A percentile compares a stretch with the other conserved stretches of the same genome.
Conservation (phyloP, 2,329 filamentous ascomycete species). For the Aspergillus hiratsukae region DNA sequence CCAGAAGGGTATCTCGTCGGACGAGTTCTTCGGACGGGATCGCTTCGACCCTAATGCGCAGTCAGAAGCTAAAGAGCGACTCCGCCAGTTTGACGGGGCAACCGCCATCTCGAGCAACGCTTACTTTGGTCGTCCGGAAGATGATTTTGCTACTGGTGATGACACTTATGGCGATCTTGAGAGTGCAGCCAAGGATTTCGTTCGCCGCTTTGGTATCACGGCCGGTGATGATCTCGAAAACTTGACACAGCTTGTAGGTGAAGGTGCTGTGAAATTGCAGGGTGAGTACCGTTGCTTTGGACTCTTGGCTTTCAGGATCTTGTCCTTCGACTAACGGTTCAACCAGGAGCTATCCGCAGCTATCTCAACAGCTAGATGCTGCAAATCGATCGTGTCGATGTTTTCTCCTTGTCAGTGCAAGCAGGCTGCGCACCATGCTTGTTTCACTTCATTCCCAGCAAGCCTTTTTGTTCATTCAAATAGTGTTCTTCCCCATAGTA, state of each 20-base stretch:
- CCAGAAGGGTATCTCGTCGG: slow-evolving; percentile 95
- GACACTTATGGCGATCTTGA: slow-evolving; percentile 87
- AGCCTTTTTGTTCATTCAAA: neutral
- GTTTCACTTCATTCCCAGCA: neutral
- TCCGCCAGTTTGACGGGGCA: slow-evolving; percentile 91
- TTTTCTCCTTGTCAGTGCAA: neutral
- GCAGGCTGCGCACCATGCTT: neutral
- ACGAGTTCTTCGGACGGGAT: slow-evolving; percentile 96
- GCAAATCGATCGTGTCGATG: slow-evolving; percentile 5
- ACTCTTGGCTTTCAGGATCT: neutral
- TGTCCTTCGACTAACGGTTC: slow-evolving; percentile 7
- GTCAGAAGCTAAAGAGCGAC: slow-evolving; percentile 77
- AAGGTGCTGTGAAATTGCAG: slow-evolving; percentile 79
- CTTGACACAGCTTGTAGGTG: slow-evolving; percentile 73
- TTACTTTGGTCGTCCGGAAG: slow-evolving; percentile 92
- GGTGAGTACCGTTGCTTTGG: slow-evolving; percentile 43
- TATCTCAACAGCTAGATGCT: slow-evolving; percentile 45
- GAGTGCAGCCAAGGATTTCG: slow-evolving; percentile 90
- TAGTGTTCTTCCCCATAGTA: neutral
- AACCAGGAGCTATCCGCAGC: slow-evolving; percentile 43
- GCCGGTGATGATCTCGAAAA: slow-evolving; percentile 96
- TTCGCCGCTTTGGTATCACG: slow-evolving; percentile 90
- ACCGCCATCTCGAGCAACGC: slow-evolving; percentile 91
- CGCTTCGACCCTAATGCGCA: slow-evolving; percentile 75
- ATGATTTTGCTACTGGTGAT: slow-evolving; percentile 62